Base-by-base conservation (phyloP, 164 flowering plant species). In the Liquidambar formosana region DNA sequence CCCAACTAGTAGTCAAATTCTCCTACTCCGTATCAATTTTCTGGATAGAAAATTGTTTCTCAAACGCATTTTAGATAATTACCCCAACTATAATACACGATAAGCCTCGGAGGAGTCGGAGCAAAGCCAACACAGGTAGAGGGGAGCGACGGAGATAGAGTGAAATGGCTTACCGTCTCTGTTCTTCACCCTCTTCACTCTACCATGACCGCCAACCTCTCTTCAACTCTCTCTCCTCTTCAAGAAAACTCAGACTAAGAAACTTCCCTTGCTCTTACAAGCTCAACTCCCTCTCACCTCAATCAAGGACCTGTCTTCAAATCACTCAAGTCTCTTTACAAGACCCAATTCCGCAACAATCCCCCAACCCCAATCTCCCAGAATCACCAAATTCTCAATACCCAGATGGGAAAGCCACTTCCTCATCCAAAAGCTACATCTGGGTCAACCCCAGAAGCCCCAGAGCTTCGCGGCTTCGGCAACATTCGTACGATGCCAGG, bases 401-500 rank as follows among this genome's bases (percentile, higher is more conserved):
- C 82, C 80, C 85, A 58, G 76, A 78, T 62, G 69, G 48, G 15
- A 80, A 78, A 61, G 18, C 68, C 21, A 25, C 16, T 6, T 68
- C 81, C 43, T 65, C 83, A 12, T 60, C 81, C 21, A 89, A 83
- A 73, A 76, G 70, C 49, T 69, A 81, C 75, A 33, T 87, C 69
- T 92, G 97, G 97, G 89, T 95, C 73, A 95, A 95, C 62, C 97
- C 99, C 68, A 85, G 44, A 27, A 95, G 91, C 75, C 86, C 93
- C 67, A 75, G 83, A 76, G 94, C 96, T 61, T 71, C 88, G 0
- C 71, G 72, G 57, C 87, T 87, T 18, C 80, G 79, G 25, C 66
- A 77, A 28, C 71, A 70, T 19, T 89, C 97, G 0, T 75, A 82
- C 41, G 86, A 89, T 65, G 69, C 83, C 57, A 88, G 95, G 93